Percentiles rank a stretch among this genome's conserved stretches.
These are phyloP conservation scores for Pneumocystis canis DNA, from an alignment of 1,139 yeast species.

Conservation along the genomic window DNA sequence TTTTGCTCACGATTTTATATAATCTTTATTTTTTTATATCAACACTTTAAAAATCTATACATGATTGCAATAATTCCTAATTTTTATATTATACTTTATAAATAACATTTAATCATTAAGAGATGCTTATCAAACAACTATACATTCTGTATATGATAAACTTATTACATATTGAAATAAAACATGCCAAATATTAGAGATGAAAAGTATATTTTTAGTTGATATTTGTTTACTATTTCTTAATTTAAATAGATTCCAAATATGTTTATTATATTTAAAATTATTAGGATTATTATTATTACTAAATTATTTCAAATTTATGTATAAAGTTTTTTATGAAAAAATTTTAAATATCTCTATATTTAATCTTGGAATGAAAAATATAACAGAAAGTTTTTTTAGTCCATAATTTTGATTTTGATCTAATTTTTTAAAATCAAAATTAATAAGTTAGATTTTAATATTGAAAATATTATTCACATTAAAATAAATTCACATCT, in stretches of 20 bases:
- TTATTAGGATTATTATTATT: not conserved
- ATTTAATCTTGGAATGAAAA: constrained; percentile 55
- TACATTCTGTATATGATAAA: constrained; percentile 64
- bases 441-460: constrained; percentile 66
- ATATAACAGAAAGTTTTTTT: constrained; percentile 21
- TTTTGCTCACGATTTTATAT: constrained; percentile 35
- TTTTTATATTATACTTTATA: not conserved
- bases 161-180: constrained; percentile 80
- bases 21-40: not conserved
- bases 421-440: constrained; percentile 27
- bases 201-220: constrained; percentile 25
- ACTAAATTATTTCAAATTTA: constrained; percentile 20
- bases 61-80: constrained; percentile 67
- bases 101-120: not conserved
- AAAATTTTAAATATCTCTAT: constrained; percentile 89
- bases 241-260: constrained; percentile 43
- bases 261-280: constrained; percentile 51
- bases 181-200: constrained; percentile 79
- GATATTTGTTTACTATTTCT: not conserved
- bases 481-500: constrained; percentile 90
- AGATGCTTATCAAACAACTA: constrained; percentile 86
- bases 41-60: constrained; percentile 40
- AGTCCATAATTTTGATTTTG: constrained; percentile 19
- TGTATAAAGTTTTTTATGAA: constrained; percentile 84
- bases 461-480: constrained; percentile 68